These are phyloP conservation scores for Chlorociboria aeruginascens DNA, from an alignment of 495 filamentous ascomycete genomes.

Conservation along the genomic window DNA sequence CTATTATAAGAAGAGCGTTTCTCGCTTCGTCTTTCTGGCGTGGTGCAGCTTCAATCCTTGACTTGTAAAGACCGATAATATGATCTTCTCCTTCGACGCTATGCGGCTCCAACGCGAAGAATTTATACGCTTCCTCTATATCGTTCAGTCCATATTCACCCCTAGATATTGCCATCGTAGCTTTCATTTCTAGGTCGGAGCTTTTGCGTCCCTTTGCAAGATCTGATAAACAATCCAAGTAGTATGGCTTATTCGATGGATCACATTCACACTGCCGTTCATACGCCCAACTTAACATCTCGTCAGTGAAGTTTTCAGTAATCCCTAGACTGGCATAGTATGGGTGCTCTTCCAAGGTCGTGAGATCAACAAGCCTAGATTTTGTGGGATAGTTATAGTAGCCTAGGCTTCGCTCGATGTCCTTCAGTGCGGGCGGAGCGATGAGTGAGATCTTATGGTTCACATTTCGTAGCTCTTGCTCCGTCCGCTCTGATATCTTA, in stretches of 20 bases:
- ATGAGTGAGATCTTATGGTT: neutral
- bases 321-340: conserved; percentile 18
- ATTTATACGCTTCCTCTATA: conserved; percentile 19
- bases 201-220: conserved; percentile 17
- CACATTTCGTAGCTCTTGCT: neutral
- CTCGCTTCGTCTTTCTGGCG: conserved; percentile 21
- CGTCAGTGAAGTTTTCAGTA: conserved; percentile 16
- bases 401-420: conserved; percentile 17
- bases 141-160: conserved; percentile 15
- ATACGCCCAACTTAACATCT: conserved; percentile 17
- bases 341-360: conserved; percentile 13
- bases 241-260: conserved; percentile 17
- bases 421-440: conserved; percentile 10
- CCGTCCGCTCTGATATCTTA: neutral
- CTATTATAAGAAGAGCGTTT: conserved; percentile 11
- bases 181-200: conserved; percentile 15
- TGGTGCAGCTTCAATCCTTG: conserved; percentile 19
- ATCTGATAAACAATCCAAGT: conserved; percentile 18
- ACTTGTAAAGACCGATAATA: conserved; percentile 20
- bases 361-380: conserved; percentile 12
- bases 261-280: conserved; percentile 18
- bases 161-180: conserved; percentile 13
- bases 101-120: conserved; percentile 11
- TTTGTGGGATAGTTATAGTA: conserved; percentile 15
- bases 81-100: conserved; percentile 19